Conservation (phyloP, 2,329 filamentous ascomycete species). For the Exophiala bonariae region DNA sequence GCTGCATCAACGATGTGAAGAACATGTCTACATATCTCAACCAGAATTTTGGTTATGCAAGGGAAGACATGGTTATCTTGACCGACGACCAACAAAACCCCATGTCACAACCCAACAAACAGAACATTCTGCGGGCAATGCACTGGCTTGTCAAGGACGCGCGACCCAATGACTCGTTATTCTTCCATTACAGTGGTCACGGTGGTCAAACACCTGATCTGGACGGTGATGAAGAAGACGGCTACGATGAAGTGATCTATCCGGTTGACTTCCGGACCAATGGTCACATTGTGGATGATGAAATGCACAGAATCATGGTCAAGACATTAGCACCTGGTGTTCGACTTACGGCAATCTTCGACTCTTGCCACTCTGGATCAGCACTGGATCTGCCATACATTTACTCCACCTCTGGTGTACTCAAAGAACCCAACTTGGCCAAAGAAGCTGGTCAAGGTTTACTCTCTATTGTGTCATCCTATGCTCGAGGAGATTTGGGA, state of each 20-base stretch:
- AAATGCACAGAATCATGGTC: constrained; percentile 78
- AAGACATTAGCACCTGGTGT: constrained; percentile 76
- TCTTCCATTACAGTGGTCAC: constrained; percentile 87
- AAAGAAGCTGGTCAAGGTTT: constrained; percentile 67
- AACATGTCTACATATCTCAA: constrained; percentile 94
- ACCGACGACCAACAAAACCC: constrained; percentile 97
- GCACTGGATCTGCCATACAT: constrained; percentile 67
- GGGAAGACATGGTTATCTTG: constrained; percentile 95
- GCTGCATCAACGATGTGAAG: constrained; percentile 96
- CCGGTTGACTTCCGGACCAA: constrained; percentile 69
- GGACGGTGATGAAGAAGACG: constrained; percentile 76
- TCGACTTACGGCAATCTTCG: constrained; percentile 69
- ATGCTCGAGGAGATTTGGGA: constrained; percentile 79
- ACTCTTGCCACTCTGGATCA: constrained; percentile 67
- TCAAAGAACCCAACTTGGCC: constrained; percentile 69
- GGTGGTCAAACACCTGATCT: constrained; percentile 73
- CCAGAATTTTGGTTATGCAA: constrained; percentile 85
- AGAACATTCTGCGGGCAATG: constrained; percentile 93
- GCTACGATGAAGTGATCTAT: constrained; percentile 77
- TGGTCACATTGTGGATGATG: constrained; percentile 76
- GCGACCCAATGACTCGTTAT: constrained; percentile 86
- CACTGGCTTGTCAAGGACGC: constrained; percentile 97
- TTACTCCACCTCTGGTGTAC: constrained; percentile 66
- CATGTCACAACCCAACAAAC: constrained; percentile 95
- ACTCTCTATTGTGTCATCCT: constrained; percentile 69